Base-by-base conservation (phyloP, 1,284 basidiomycete species). In the Earliella scabrosa region DNA sequence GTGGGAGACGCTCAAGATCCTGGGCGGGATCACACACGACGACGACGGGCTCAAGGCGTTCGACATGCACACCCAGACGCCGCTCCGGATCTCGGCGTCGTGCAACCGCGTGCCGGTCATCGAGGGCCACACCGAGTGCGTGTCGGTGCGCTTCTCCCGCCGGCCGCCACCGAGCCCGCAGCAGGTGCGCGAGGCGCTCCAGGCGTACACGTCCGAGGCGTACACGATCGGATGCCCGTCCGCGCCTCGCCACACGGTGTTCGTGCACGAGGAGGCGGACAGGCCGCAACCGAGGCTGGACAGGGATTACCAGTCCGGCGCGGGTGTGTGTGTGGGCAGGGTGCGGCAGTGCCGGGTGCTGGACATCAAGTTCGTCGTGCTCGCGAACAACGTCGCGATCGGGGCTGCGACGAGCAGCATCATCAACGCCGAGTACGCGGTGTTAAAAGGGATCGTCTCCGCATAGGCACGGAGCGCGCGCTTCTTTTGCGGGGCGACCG, bases 391-490 rank as follows among this genome's bases (percentile, higher is more conserved):
- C 69, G 96, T 98, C 60, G 89, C 90, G 66, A 93, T 99, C 63
- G 97, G 97, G 7, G 97, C 97, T 10, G 97, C 97, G 47, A 99
- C 97, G 43, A 95, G 92, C 66, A 95, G 93, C 58, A 93, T 99
- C 71, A 97, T 99, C 72, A 99, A 99, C 72, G 97, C 97, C 4
- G 97, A 99, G 80, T 78, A 93, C 36, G 96, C 95, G n/a, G 85
- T 97, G 4, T 74, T 90, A 52, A 94, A 92, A 75, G 93, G 92
- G 11, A 76, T 89, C 51, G 74, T 85, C 49, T 52, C 59, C 21
- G 55, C 60, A 67, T 86, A 67, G 60, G 48, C 50, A 46, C n/a
- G n/a, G n/a, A n/a, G n/a, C n/a, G n/a, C n/a, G n/a, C n/a, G n/a
- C n/a, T n/a, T n/a, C n/a, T n/a, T n/a, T n/a, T n/a, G n/a, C n/a